These are phyloP conservation scores for Cocos nucifera DNA, from an alignment of 176 grass and related monocot genomes.

Conservation along the genomic window DNA sequence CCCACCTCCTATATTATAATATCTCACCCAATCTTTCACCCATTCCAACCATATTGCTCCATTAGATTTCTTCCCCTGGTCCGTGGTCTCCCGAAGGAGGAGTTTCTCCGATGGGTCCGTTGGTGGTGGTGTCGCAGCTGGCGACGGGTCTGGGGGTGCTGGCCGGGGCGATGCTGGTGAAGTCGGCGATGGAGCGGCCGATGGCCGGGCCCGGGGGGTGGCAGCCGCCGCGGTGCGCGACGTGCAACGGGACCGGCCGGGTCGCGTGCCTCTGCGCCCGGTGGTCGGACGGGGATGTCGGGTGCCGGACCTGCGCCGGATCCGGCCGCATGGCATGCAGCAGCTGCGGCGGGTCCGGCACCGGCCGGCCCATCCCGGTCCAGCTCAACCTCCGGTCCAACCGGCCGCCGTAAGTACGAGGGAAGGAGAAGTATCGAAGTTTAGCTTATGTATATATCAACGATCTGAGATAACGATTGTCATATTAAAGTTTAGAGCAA, in stretches of 20 bases:
- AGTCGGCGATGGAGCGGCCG: slow-evolving; percentile 30
- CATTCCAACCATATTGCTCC: too few species aligned
- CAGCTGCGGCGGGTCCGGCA: slow-evolving; percentile 76
- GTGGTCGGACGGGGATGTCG: slow-evolving; percentile 84
- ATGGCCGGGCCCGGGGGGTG: slow-evolving; percentile 21
- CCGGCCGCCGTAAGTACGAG: too few species aligned
- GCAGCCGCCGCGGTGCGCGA: slow-evolving; percentile 49
- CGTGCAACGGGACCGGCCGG: slow-evolving; percentile 69
- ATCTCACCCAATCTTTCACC: too few species aligned
- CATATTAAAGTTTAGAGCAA: too few species aligned
- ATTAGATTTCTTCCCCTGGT: too few species aligned
- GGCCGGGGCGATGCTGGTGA: slow-evolving; percentile 63
- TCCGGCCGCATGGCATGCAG: slow-evolving; percentile 63
- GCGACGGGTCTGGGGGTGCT: slow-evolving; percentile 71
- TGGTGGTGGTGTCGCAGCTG: slow-evolving; percentile 55
- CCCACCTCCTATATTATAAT: too few species aligned
- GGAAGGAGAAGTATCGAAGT: too few species aligned
- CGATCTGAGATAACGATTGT: too few species aligned
- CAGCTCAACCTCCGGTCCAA: slow-evolving; percentile 19
- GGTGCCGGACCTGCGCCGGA: slow-evolving; percentile 67
- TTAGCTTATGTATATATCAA: too few species aligned
- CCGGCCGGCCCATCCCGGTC: slow-evolving; percentile 55
- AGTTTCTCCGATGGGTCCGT: slow-evolving; percentile 36
- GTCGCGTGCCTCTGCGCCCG: slow-evolving; percentile 71
- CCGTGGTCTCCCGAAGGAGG: too few species aligned